Base-by-base conservation (phyloP, 2,329 filamentous ascomycete species). In the Penicillium sp. region DNA sequence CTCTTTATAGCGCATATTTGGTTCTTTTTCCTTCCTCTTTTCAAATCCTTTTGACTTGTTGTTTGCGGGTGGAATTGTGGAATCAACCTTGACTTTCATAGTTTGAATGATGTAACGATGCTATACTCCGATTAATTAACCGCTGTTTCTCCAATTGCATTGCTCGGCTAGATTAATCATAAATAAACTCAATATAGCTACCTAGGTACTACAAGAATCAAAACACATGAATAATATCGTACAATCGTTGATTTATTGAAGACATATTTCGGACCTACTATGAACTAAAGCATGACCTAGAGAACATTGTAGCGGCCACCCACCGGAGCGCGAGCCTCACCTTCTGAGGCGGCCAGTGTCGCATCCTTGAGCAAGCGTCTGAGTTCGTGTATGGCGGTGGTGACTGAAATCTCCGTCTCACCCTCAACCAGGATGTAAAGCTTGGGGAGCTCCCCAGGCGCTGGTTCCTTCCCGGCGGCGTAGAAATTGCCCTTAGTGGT, bases 401-500 rank as follows among this genome's bases (percentile, higher is more conserved):
- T 90, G 29, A 99, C 94, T 33, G 92, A 88, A 53, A 96, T 81
- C 76, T 99, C 94, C 0, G 94, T 97, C 70, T 99, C 94, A 42
- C 94, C 94, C 74, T 99, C 94, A 57, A 99, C 95, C 60, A 99
- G 84, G 69, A 99, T 97, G 73, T 97, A 99, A 67, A 99, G 80
- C 80, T 97, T 97, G n/a, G 94, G 89, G 66, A 92, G 87, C 54
- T 88, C 89, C 37, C 85, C 87, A 0, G 88, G 75, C 8, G 82
- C 85, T 2, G 91, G 91, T 64, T 91, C 88, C 73, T 96, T 96
- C 64, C 92, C 93, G 2, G 86, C 71, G 1, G 88, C 76, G 69
- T 97, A 97, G 75, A 91, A 97, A 60, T 84, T 94, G 65, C 94
- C 94, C 80, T 99, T 99, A 45, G 92, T 97, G 0, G 94, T 99